A percentile compares a stretch with the other conserved stretches of the same genome.
Evolutionary conservation across 2,329 filamentous ascomycete species (phyloP).

Genomic region (Cryphonectria parasitica): DNA sequence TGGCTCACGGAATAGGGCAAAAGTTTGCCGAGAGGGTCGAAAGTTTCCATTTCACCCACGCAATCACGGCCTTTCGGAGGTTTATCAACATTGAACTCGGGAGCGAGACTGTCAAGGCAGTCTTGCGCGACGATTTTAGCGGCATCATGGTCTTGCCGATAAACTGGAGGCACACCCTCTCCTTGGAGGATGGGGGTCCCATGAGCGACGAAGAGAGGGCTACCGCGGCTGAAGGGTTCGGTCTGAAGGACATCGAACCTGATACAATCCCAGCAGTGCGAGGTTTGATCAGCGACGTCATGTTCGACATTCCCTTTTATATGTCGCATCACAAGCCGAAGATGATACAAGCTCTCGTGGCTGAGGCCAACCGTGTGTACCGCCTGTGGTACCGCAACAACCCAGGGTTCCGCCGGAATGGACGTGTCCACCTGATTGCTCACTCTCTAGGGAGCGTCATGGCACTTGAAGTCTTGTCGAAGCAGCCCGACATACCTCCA

Average conservation of each 20-base stretch:
- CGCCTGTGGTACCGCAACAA: slow-evolving; percentile 94
- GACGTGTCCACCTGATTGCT: slow-evolving; percentile 88
- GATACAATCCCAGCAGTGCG: slow-evolving; percentile 89
- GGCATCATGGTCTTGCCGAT: slow-evolving; percentile 92
- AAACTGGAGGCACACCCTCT: slow-evolving; percentile 90
- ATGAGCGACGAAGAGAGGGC: slow-evolving; percentile 58
- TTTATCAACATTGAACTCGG: slow-evolving; percentile 84
- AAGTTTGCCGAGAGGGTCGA: slow-evolving; percentile 94
- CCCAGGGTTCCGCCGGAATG: slow-evolving; percentile 77
- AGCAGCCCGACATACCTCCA: slow-evolving; percentile 77
- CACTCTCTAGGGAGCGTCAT: slow-evolving; percentile 95
- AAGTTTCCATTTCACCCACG: slow-evolving; percentile 96
- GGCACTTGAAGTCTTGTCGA: slow-evolving; percentile 87
- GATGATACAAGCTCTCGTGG: slow-evolving; percentile 88
- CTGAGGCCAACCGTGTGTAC: slow-evolving; percentile 95
- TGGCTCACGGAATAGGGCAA: slow-evolving; percentile 95
- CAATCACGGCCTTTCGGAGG: slow-evolving; percentile 87
- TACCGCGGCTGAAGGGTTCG: slow-evolving; percentile 62
- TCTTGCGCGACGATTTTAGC: slow-evolving; percentile 77
- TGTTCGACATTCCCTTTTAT: slow-evolving; percentile 98
- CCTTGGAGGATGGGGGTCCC: slow-evolving; percentile 78
- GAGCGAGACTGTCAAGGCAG: slow-evolving; percentile 71
- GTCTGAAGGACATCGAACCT: slow-evolving; percentile 87
- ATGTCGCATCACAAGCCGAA: slow-evolving; percentile 94
- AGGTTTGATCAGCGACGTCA: slow-evolving; percentile 92